phyloP scores from a whole-genome alignment of 225 moss, liverwort and hornwort species.

The Climacium dendroides region DNA sequence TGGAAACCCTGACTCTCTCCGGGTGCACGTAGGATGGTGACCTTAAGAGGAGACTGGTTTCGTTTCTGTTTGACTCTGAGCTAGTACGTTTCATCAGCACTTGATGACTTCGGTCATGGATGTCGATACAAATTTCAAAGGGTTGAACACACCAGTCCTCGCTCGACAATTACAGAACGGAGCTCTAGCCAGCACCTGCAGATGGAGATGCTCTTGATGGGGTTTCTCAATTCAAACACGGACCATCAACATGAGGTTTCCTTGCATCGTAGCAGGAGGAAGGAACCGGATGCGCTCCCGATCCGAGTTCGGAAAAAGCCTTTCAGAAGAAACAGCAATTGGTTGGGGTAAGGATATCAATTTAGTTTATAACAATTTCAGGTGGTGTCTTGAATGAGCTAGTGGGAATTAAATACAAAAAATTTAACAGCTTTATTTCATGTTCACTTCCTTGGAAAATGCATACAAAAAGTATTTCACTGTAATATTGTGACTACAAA shows the following conservation, averaged over 20 bases:
- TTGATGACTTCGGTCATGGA: background rate
- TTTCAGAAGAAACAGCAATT: background rate
- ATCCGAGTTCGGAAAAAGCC: background rate
- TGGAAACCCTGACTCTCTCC: background rate
- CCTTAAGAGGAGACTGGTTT: background rate
- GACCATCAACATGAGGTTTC: background rate
- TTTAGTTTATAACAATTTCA: too few relatives aligned
- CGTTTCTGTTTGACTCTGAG: background rate
- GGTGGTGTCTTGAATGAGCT: too few relatives aligned
- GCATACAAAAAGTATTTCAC: background rate
- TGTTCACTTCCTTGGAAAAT: background rate
- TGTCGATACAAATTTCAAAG: background rate
- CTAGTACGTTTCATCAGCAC: background rate
- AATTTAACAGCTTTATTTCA: too few relatives aligned
- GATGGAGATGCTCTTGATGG: background rate
- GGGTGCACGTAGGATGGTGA: background rate
- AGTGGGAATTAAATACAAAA: too few relatives aligned
- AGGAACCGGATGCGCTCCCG: background rate
- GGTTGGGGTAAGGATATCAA: too few relatives aligned
- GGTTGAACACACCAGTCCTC: background rate
- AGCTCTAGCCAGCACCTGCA: background rate
- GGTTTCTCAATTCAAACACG: background rate
- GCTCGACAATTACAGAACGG: background rate
- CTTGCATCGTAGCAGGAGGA: background rate
- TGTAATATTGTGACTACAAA: too few relatives aligned